Evolutionary conservation across 345 rosid species (phyloP).

Genomic region (Lumnitzera racemosa): DNA sequence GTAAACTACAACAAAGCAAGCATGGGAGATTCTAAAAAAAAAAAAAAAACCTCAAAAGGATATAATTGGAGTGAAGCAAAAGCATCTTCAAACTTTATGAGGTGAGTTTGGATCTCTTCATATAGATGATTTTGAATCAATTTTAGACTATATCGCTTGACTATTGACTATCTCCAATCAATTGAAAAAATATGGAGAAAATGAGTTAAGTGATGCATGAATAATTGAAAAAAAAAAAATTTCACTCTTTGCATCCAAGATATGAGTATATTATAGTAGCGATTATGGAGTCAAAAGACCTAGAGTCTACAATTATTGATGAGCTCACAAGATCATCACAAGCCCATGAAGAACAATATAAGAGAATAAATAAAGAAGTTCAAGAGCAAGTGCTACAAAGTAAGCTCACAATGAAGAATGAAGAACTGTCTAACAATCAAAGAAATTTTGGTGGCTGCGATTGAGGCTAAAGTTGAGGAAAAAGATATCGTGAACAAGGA

Average conservation of each 20-base stretch:
- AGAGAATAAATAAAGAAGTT: neutral
- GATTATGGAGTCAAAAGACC: constrained; percentile 10
- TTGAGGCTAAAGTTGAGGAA: too few relatives aligned
- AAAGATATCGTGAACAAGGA: too few relatives aligned
- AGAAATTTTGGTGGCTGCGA: too few relatives aligned
- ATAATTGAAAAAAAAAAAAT: constrained; percentile 8
- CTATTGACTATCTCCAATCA: neutral
- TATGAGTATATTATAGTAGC: constrained; percentile 4
- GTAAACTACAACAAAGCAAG: too few relatives aligned
- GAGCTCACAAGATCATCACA: constrained; percentile 7
- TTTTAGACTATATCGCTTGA: neutral
- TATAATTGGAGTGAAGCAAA: constrained; percentile 8
- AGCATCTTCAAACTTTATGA: constrained; percentile 1
- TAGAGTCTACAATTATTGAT: neutral
- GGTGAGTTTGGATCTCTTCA: neutral
- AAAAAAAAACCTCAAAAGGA: too few relatives aligned
- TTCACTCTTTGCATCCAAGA: neutral
- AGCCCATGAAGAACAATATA: constrained; percentile 2
- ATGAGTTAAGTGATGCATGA: neutral
- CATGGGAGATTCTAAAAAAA: too few relatives aligned
- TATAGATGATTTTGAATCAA: neutral
- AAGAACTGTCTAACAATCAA: too few relatives aligned
- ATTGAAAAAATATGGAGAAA: constrained; percentile 6
- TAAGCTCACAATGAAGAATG: neutral
- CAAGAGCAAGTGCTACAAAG: neutral